Evolutionary conservation across 2,329 filamentous ascomycete species (phyloP), one percentile per base, ranked within the genome.

Genomic region (Arthrobotrys iridis): DNA sequence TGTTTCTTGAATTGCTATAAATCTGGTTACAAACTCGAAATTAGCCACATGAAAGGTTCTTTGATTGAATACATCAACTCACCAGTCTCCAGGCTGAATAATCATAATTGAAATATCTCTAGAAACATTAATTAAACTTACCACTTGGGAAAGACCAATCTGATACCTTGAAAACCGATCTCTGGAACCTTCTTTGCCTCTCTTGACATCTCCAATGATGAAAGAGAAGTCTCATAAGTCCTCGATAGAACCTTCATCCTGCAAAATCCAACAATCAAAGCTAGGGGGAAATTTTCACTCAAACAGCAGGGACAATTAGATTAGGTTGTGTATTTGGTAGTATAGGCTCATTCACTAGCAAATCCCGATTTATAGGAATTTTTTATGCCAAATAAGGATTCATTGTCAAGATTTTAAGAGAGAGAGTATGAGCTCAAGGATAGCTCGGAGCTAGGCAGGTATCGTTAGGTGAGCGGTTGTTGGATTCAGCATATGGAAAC

Each of bases 141-240:
- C 41, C 20, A 5, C 20, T 18, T n/a, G n/a, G 33, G 7, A 7
- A 7, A 37, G 7, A 37, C n/a, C 33, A n/a, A n/a, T 24, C 43
- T 7, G 10, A 73, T 73, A 60, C 59, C 68, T 4, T 73, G 68
- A 30, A 73, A 65, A 35, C 26, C 41, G n/a, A 35, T 13, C 20
- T 73, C 68, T 8, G 45, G 68, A 35, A 50, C 68, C 11, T 55
- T 73, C 35, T 73, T 52, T 33, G 59, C 37, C 13, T 73, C 35
- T 22, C 50, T 73, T 41, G 68, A 73, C 22, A 4, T 0, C 6
- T 33, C 60, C 35, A 35, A 24, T 6, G 37, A 65, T 18, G 5
- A 15, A 33, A 22, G 45, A 4, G 59, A 73, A 11, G 30, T 73
- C 26, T 33, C 48, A 2, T 4, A 35, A 22, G 15, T 43, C 11